Percentiles rank a stretch among this genome's conserved stretches.
Conservation (phyloP, 2,329 filamentous ascomycete species). For the Stagonosporopsis vannaccii region DNA sequence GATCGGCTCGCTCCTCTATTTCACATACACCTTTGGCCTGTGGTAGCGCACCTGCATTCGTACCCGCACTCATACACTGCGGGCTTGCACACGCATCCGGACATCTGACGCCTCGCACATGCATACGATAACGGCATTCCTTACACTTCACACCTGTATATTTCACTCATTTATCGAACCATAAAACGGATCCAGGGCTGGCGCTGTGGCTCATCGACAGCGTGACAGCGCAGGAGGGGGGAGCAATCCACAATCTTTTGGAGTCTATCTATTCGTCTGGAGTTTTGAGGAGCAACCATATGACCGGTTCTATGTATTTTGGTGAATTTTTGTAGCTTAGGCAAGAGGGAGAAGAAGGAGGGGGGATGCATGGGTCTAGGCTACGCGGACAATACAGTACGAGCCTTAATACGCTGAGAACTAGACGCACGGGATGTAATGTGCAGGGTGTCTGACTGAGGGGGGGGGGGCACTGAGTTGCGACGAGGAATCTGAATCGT, state of each 20-base stretch:
- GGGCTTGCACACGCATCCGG: conserved; percentile 10
- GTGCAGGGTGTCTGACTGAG: conserved; percentile 15
- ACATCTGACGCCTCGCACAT: conserved; percentile 17
- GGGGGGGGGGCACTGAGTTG: not conserved
- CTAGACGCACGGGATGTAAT: conserved; percentile 16
- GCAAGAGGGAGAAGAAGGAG: not conserved
- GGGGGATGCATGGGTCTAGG: conserved; percentile 2
- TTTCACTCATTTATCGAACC: conserved; percentile 26
- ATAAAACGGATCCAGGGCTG: conserved; percentile 20
- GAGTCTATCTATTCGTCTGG: conserved; percentile 20
- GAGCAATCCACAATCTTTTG: conserved; percentile 23
- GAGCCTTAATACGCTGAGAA: not conserved
- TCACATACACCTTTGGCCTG: conserved; percentile 55
- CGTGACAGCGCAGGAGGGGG: conserved; percentile 11
- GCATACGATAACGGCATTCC: conserved; percentile 33
- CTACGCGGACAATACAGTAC: conserved; percentile 7
- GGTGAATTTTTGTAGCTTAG: not conserved
- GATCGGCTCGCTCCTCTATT: conserved; percentile 64
- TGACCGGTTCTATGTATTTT: not conserved
- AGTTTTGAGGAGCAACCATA: conserved; percentile 21
- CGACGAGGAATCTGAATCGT: conserved; percentile 4
- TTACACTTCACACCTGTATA: conserved; percentile 31
- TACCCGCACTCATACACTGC: too few species aligned
- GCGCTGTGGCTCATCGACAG: conserved; percentile 23
- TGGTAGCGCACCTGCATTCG: conserved; percentile 38